Evolutionary conservation across 2,329 filamentous ascomycete genomes (phyloP).

Genomic region (Daldinia eschscholtzii): DNA sequence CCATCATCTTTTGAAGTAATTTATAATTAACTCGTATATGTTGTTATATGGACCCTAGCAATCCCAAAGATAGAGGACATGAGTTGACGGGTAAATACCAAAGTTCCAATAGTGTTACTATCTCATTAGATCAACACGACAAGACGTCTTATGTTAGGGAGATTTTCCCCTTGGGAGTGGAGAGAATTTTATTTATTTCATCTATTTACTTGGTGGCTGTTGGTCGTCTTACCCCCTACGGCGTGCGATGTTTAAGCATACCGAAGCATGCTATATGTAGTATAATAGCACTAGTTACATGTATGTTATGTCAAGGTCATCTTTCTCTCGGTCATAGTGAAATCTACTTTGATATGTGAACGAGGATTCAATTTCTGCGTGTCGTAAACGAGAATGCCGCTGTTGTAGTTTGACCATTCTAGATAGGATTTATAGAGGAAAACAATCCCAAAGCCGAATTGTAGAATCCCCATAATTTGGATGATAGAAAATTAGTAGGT

Average conservation of each 20-base stretch:
- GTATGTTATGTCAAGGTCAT: neutral
- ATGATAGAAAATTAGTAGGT: neutral
- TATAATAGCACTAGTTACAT: no score
- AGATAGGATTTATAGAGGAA: neutral
- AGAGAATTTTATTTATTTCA: no score
- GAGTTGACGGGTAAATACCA: neutral
- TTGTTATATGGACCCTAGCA: no score
- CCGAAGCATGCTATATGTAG: no score
- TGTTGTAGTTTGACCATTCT: neutral
- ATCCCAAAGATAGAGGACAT: no score
- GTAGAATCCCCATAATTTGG: neutral
- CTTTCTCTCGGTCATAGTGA: neutral
- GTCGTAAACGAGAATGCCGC: neutral
- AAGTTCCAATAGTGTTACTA: neutral
- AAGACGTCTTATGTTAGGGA: no score
- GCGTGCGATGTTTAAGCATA: no score
- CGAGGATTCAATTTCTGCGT: neutral
- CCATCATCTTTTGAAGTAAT: no score
- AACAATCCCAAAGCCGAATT: neutral
- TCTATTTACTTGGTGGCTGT: no score
- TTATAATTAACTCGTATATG: no score
- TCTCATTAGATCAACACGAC: neutral
- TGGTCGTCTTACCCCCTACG: no score
- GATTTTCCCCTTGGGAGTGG: no score
- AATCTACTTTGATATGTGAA: neutral